These are phyloP conservation scores for Cantharellus anzutake DNA, from an alignment of 768 basidiomycete genomes.

Conservation along the genomic window DNA sequence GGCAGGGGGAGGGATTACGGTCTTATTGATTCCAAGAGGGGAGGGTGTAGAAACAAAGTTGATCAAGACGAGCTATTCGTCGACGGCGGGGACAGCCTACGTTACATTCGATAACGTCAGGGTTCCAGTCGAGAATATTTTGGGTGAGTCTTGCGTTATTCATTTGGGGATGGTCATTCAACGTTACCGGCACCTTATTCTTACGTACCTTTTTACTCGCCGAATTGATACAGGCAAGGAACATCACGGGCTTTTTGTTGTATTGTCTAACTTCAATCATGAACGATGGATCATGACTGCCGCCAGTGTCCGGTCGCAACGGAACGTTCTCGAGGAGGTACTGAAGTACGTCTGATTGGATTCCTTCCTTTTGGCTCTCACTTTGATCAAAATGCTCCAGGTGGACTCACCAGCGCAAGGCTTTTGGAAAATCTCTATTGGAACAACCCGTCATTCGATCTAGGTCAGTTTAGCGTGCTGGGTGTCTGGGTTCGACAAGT, in stretches of 20 bases:
- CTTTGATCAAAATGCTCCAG: conserved; percentile 15
- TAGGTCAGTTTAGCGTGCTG: conserved; percentile 23
- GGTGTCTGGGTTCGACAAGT: background rate
- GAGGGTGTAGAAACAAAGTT: conserved; percentile 64
- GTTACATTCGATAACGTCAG: conserved; percentile 29
- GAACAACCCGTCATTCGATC: conserved; percentile 73
- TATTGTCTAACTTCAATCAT: conserved; percentile 72
- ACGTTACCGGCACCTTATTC: no score
- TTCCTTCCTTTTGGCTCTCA: background rate
- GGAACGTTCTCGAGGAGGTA: conserved; percentile 78
- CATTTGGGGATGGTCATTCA: no score
- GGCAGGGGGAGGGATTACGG: conserved; percentile 39
- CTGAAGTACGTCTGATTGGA: conserved; percentile 31
- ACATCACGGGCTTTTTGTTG: conserved; percentile 64
- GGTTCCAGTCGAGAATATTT: conserved; percentile 68
- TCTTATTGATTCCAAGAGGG: conserved; percentile 54
- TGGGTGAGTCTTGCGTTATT: conserved; percentile 27
- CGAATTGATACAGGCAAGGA: conserved; percentile 21
- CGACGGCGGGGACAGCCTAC: conserved; percentile 60
- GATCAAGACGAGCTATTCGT: conserved; percentile 85
- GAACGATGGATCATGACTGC: conserved; percentile 76
- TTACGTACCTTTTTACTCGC: no score
- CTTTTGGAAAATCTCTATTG: conserved; percentile 59
- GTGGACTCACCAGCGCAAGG: conserved; percentile 78
- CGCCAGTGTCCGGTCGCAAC: conserved; percentile 52